A percentile compares a stretch with the other conserved stretches of the same genome.
Evolutionary conservation across 2,329 filamentous ascomycete genomes (phyloP).

Genomic region (Epichloe hybrida): DNA sequence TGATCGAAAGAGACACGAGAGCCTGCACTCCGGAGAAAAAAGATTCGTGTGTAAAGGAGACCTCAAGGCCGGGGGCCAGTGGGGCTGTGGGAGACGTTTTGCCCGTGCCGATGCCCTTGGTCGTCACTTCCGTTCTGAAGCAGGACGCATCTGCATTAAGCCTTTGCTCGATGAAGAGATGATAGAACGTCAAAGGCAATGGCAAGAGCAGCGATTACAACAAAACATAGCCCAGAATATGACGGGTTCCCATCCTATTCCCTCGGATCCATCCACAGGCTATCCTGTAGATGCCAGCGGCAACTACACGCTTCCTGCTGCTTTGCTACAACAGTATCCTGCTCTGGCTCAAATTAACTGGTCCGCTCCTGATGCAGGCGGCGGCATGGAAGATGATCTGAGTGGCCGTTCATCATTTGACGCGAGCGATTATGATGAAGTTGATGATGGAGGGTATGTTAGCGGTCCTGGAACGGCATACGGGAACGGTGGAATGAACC

Average conservation of each 20-base stretch:
- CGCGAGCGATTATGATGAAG: constrained; percentile 63
- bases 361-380: constrained; percentile 50
- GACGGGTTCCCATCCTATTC: constrained; percentile 40
- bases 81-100: constrained; percentile 89
- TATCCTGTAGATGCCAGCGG: constrained; percentile 43
- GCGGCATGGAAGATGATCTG: constrained; percentile 62
- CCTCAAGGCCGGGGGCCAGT: constrained; percentile 67
- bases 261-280: constrained; percentile 45
- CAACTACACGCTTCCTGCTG: constrained; percentile 65
- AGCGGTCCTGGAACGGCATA: constrained; percentile 48
- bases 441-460: constrained; percentile 56
- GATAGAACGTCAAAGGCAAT: constrained; percentile 60
- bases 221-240: constrained; percentile 50
- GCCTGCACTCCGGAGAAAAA: constrained; percentile 92
- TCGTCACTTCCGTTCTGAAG: constrained; percentile 88
- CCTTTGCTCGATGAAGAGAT: constrained; percentile 94
- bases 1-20: constrained; percentile 93
- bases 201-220: constrained; percentile 58
- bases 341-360: constrained; percentile 85
- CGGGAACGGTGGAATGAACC: constrained; percentile 40
- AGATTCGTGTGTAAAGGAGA: constrained; percentile 95
- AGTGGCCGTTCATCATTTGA: constrained; percentile 73
- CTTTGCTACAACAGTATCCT: constrained; percentile 82
- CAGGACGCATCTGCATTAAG: constrained; percentile 90
- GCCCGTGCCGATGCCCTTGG: constrained; percentile 91